Percentiles rank a stretch among this genome's conserved stretches.
phyloP scores from a whole-genome alignment of 441 rosid genomes.

The Raphanus hybrid region DNA sequence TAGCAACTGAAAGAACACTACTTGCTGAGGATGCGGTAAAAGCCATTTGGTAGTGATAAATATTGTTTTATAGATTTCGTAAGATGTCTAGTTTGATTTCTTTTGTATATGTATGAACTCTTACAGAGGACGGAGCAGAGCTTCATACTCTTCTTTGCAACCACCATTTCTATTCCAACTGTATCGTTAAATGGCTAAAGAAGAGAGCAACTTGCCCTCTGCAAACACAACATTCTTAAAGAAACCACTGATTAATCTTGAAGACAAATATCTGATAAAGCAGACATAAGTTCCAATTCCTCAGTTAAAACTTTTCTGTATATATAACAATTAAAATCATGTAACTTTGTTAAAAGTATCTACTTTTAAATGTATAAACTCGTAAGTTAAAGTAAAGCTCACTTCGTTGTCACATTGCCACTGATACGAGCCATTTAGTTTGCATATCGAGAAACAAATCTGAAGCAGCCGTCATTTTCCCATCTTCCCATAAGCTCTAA shows the following conservation, averaged over 20 bases:
- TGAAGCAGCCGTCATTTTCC: too few species aligned
- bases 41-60: conserved; percentile 35
- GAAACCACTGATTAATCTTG: conserved; percentile 68
- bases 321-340: conserved; percentile 13
- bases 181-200: conserved; percentile 93
- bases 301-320: background rate
- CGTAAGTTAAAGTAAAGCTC: conserved; percentile 14
- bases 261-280: conserved; percentile 24
- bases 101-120: conserved; percentile 76
- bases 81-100: background rate
- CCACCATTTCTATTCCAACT: conserved; percentile 82
- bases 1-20: conserved; percentile 72
- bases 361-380: conserved; percentile 10
- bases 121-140: conserved; percentile 77
- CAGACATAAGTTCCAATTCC: background rate
- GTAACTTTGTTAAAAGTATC: conserved; percentile 1
- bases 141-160: conserved; percentile 84
- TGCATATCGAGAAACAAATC: too few species aligned
- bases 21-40: conserved; percentile 84
- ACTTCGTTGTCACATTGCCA: conserved; percentile 4
- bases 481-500: too few species aligned
- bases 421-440: too few species aligned
- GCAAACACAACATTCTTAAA: conserved; percentile 91
- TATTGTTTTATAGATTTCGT: background rate
- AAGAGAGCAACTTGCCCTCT: conserved; percentile 97